Conservation (phyloP, 352 stramenopile species). For the Pythium aquatile region DNA sequence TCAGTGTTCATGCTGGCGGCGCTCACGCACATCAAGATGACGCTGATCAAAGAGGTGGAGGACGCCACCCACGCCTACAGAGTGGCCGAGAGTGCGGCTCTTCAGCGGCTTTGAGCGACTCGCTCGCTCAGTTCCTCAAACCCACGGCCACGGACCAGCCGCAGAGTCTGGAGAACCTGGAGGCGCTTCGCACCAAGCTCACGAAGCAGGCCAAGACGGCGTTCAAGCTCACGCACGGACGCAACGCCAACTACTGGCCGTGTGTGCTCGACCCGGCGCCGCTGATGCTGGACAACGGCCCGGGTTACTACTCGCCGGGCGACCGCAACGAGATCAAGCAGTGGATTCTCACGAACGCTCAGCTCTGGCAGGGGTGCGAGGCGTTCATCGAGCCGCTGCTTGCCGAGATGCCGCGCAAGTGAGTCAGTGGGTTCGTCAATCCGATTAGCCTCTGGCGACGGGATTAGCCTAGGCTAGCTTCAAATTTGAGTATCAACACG, state of each 20-base stretch:
- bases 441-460: no score
- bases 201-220: neutral
- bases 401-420: no score
- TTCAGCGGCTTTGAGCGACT: neutral
- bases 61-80: conserved; percentile 3
- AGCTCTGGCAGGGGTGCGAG: conserved; percentile 6
- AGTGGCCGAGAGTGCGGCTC: neutral
- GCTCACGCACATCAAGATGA: conserved; percentile 4
- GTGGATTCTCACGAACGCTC: conserved; percentile 6
- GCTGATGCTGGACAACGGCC: neutral
- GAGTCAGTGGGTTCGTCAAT: no score
- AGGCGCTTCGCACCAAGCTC: conserved; percentile 6
- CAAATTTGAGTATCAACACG: no score
- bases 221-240: conserved; percentile 1
- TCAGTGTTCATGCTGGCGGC: neutral
- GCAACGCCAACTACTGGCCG: conserved; percentile 12
- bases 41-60: conserved; percentile 1
- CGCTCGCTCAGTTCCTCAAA: conserved; percentile 1
- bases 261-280: conserved; percentile 4
- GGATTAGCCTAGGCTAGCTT: no score
- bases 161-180: neutral
- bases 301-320: conserved; percentile 4
- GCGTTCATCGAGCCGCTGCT: conserved; percentile 8
- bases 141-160: neutral
- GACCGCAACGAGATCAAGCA: conserved; percentile 1